phyloP scores from a whole-genome alignment of 2,329 filamentous ascomycete species.

The Aureobasidium sp. region DNA sequence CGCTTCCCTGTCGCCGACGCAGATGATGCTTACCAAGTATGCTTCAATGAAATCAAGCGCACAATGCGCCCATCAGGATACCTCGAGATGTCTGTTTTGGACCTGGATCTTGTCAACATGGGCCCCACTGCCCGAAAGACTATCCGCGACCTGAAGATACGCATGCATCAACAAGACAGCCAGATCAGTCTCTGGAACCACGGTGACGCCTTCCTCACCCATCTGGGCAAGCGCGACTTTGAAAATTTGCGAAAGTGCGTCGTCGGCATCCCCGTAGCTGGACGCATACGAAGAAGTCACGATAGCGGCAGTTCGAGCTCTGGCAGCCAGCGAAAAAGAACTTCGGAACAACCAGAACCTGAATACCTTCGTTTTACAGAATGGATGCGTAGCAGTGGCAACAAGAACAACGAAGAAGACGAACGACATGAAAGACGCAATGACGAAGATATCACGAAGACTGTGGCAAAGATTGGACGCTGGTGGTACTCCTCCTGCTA shows the following conservation, averaged over 20 bases:
- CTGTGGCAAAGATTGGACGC: conserved; percentile 81
- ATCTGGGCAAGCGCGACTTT: conserved; percentile 62
- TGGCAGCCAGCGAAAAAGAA: conserved; percentile 5
- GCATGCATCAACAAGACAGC: conserved; percentile 52
- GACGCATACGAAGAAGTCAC: conserved; percentile 32
- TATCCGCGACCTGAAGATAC: conserved; percentile 62
- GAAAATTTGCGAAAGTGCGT: conserved; percentile 64
- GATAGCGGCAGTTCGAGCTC: conserved; percentile 20
- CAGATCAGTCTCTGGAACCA: conserved; percentile 50
- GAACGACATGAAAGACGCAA: conserved; percentile 25
- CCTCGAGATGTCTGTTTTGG: conserved; percentile 69
- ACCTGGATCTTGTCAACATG: conserved; percentile 77
- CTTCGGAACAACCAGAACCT: not conserved
- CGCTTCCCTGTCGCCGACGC: conserved; percentile 65
- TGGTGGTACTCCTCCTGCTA: conserved; percentile 98
- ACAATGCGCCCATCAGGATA: conserved; percentile 70
- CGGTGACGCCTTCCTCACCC: conserved; percentile 50
- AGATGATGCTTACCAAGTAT: conserved; percentile 59
- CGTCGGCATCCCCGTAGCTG: conserved; percentile 65
- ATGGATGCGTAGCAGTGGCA: not conserved
- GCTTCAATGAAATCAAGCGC: conserved; percentile 66
- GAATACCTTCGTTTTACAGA: conserved; percentile 1
- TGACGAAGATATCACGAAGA: conserved; percentile 82
- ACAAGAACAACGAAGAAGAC: not conserved
- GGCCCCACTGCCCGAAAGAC: conserved; percentile 60